Evolutionary conservation across 768 basidiomycete species (phyloP).

Genomic region (Pleurotus cornucopiae): DNA sequence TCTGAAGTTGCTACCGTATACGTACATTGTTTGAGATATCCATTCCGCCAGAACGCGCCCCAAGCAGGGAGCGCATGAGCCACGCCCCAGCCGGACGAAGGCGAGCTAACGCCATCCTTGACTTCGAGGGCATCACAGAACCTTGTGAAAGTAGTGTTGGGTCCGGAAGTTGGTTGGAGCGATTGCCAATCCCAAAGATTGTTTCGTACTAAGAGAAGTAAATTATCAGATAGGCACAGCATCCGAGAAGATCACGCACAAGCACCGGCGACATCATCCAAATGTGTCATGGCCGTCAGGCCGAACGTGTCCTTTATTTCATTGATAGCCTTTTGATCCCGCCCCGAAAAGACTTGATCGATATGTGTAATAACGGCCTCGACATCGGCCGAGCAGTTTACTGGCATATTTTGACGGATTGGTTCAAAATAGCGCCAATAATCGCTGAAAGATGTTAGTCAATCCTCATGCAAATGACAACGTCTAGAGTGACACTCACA

Average conservation of each 20-base stretch:
- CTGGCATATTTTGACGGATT: conserved; percentile 61
- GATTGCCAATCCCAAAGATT: conserved; percentile 69
- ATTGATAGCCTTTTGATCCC: conserved; percentile 43
- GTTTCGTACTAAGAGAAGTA: conserved; percentile 42
- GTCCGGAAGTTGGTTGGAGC: conserved; percentile 47
- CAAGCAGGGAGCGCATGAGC: conserved; percentile 57
- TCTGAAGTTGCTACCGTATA: conserved; percentile 6
- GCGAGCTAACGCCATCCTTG: conserved; percentile 48
- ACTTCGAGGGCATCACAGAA: conserved; percentile 72
- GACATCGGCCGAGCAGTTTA: conserved; percentile 72
- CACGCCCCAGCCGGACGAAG: conserved; percentile 55
- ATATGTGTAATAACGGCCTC: conserved; percentile 58
- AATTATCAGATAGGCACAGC: conserved; percentile 7
- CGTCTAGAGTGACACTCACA: conserved; percentile 22
- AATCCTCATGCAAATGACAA: background rate
- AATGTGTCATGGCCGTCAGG: conserved; percentile 48
- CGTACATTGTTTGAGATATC: conserved; percentile 45
- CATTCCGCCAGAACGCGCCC: conserved; percentile 52
- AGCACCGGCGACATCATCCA: conserved; percentile 65
- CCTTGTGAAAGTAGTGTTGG: conserved; percentile 42
- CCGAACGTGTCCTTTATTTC: conserved; percentile 57
- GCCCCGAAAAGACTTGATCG: conserved; percentile 49
- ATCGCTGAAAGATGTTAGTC: conserved; percentile 28
- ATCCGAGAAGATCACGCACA: conserved; percentile 25
- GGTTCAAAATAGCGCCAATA: conserved; percentile 76